Evolutionary conservation across 1,284 basidiomycete species (phyloP).

Genomic region (Sphagnurus paluster): DNA sequence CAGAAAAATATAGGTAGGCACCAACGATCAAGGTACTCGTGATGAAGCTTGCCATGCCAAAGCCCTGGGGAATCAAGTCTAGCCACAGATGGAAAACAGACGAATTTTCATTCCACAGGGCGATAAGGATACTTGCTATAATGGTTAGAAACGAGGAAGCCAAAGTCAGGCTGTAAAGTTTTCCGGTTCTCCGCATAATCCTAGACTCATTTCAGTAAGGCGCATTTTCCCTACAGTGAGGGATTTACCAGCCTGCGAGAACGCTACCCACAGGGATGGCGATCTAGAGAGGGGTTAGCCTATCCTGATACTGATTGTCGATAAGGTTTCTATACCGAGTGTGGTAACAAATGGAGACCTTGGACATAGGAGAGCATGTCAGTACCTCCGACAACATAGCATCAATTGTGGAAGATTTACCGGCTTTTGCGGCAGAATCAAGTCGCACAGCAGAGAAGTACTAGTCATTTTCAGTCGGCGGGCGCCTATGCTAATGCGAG

Average conservation of each 20-base stretch:
- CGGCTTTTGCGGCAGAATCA: conserved; percentile 69
- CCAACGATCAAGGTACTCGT: conserved; percentile 80
- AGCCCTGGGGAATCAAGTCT: conserved; percentile 76
- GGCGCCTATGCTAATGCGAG: background rate
- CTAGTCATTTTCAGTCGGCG: conserved; percentile 27
- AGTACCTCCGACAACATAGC: conserved; percentile 17
- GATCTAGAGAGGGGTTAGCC: conserved; percentile 42
- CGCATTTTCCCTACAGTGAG: background rate
- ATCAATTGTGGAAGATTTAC: conserved; percentile 38
- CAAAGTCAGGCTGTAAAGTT: conserved; percentile 74
- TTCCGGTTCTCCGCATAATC: conserved; percentile 83
- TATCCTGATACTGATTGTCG: conserved; percentile 13
- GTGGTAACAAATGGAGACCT: conserved; percentile 83
- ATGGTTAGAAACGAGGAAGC: conserved; percentile 55
- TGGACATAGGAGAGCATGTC: conserved; percentile 15
- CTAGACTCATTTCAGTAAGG: conserved; percentile 35
- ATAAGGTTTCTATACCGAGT: conserved; percentile 63
- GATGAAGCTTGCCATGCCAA: conserved; percentile 82
- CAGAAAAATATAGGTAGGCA: conserved; percentile 13
- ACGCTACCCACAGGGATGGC: conserved; percentile 82
- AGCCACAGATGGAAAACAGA: conserved; percentile 70
- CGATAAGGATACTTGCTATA: conserved; percentile 55
- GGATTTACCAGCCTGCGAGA: conserved; percentile 75
- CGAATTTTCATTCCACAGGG: conserved; percentile 64
- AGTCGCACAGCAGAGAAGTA: conserved; percentile 88